phyloP scores from a whole-genome alignment of 2,329 filamentous ascomycete genomes.

The Nemania sp. region DNA sequence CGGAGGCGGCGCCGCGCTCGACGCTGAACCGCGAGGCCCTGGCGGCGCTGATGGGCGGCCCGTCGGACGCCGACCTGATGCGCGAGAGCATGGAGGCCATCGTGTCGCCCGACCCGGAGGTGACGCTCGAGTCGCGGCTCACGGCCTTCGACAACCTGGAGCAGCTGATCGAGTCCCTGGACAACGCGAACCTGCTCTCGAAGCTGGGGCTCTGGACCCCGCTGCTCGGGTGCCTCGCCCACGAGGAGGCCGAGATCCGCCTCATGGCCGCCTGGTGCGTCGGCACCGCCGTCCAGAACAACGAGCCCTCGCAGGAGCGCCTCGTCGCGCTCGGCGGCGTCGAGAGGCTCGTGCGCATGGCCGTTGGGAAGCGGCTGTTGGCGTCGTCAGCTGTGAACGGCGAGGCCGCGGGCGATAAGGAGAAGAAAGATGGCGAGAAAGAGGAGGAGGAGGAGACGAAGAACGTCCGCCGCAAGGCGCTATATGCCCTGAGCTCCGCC shows the following conservation, averaged over 20 bases:
- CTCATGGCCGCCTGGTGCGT: slow-evolving; percentile 93
- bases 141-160: slow-evolving; percentile 94
- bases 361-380: slow-evolving; percentile 40
- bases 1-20: slow-evolving; percentile 34
- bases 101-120: slow-evolving; percentile 61
- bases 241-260: slow-evolving; percentile 72
- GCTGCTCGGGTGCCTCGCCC: slow-evolving; percentile 70
- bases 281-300: slow-evolving; percentile 96
- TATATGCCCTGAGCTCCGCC: slow-evolving; percentile 85
- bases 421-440: slow-evolving; percentile 20
- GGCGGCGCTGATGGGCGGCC: slow-evolving; percentile 76
- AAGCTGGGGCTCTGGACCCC: slow-evolving; percentile 80
- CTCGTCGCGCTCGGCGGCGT: slow-evolving; percentile 68
- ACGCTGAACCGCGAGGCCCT: slow-evolving; percentile 71
- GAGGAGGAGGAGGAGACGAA: slow-evolving; percentile 20
- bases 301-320: slow-evolving; percentile 80
- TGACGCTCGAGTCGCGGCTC: slow-evolving; percentile 75
- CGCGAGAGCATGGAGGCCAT: slow-evolving; percentile 79
- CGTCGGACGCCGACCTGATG: slow-evolving; percentile 93
- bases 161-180: slow-evolving; percentile 86
- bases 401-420: slow-evolving; percentile 1
- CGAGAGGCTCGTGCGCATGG: slow-evolving; percentile 68
- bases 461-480: slow-evolving; percentile 78
- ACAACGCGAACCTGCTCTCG: slow-evolving; percentile 95
- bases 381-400: slow-evolving; percentile 2